A percentile compares a stretch with the other conserved stretches of the same genome.
Conservation (phyloP, 106 monocot genomes). For the Ottelia alismoides region DNA sequence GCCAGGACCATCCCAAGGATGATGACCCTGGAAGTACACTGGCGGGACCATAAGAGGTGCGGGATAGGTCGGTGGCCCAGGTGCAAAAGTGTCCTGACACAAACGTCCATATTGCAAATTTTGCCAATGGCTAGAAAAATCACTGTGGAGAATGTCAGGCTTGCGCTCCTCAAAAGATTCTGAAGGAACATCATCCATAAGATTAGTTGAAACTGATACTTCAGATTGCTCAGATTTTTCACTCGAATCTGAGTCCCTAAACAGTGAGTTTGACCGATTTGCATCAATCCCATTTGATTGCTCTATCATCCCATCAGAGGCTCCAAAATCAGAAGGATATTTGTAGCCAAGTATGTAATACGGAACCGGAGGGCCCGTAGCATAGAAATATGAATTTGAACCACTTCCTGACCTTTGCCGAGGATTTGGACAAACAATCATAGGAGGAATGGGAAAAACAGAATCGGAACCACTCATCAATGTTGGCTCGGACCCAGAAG, state of each 20-base stretch:
- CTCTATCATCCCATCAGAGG: constrained; percentile 18
- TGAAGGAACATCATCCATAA: constrained; percentile 6
- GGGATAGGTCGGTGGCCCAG: constrained; percentile 19
- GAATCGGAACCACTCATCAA: constrained; percentile 24
- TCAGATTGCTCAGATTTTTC: no score
- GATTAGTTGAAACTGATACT: constrained; percentile 4
- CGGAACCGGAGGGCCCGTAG: constrained; percentile 51
- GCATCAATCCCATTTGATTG: constrained; percentile 27
- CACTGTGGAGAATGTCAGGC: constrained; percentile 51
- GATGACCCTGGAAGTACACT: constrained; percentile 33
- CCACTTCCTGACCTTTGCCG: no score
- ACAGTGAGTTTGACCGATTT: constrained; percentile 20
- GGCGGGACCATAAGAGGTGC: constrained; percentile 29
- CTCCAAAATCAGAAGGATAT: constrained; percentile 15
- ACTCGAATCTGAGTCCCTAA: no score
- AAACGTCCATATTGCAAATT: constrained; percentile 47
- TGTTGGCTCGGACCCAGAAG: constrained; percentile 22
- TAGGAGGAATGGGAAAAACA: constrained; percentile 24
- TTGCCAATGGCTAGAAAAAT: constrained; percentile 43
- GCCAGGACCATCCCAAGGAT: constrained; percentile 44
- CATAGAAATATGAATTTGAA: constrained; percentile 34
- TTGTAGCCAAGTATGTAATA: constrained; percentile 30
- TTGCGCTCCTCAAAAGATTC: constrained; percentile 27
- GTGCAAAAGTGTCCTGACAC: constrained; percentile 26
- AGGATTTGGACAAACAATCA: constrained; percentile 24